Conservation (phyloP, 331 rosid species). For the Malus hybrid region DNA sequence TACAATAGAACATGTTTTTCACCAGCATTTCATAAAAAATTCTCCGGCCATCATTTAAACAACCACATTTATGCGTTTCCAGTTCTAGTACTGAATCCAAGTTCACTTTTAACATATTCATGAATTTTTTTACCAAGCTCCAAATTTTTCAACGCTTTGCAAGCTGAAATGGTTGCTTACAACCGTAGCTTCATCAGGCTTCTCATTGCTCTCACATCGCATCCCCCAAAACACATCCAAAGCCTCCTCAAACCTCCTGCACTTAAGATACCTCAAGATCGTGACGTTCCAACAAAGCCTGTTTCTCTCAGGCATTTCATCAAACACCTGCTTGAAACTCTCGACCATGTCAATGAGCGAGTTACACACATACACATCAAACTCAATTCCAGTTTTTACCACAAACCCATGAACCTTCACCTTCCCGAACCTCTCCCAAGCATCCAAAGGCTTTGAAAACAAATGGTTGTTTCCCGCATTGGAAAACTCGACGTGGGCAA, state of each 20-base stretch:
- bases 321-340: constrained; percentile 17
- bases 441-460: constrained; percentile 59
- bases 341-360: constrained; percentile 38
- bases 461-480: constrained; percentile 28
- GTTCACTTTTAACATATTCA: constrained; percentile 30
- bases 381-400: constrained; percentile 48
- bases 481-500: too few relatives aligned
- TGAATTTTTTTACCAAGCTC: constrained; percentile 66
- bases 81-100: constrained; percentile 31
- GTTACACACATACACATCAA: constrained; percentile 63
- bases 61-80: constrained; percentile 65
- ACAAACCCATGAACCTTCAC: constrained; percentile 57
- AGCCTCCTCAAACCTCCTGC: constrained; percentile 49
- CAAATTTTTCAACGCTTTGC: constrained; percentile 40
- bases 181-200: constrained; percentile 54
- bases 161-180: constrained; percentile 64
- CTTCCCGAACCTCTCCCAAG: constrained; percentile 34
- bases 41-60: constrained; percentile 30
- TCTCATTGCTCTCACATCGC: constrained; percentile 40
- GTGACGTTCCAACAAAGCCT: constrained; percentile 59
- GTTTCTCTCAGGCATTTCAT: constrained; percentile 25
- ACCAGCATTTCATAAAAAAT: constrained; percentile 41
- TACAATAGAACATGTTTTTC: constrained; percentile 61
- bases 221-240: constrained; percentile 32
- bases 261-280: constrained; percentile 55